Base-by-base conservation (phyloP, 805 yeast species). In the Komagataella pseudopastoris region DNA sequence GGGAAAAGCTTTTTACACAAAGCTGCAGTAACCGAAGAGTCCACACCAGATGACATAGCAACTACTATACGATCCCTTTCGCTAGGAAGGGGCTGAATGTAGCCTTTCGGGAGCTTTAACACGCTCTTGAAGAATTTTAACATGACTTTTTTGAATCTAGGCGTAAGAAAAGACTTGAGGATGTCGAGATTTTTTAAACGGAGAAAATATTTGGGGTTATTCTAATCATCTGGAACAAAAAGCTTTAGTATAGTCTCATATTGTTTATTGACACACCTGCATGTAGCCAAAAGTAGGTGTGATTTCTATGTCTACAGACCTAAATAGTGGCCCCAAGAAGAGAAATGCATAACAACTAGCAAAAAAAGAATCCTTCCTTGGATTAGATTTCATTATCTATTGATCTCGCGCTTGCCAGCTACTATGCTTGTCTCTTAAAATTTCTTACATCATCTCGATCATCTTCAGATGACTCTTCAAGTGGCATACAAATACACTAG, bases 1-100 rank as follows among this genome's bases (percentile, higher is more conserved):
- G 87, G 70, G 57, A 73, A 81, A 54, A 65, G 60, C 48, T 64
- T 52, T 18, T 7, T 20, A 44, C 20, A 20, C 17, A 86, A 52
- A 0, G 85, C 80, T 0, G 98, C 97, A 2, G 85, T 78, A 1
- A 90, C 88, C 1, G 96, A 84, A 0, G 97, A 90, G 65, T 93
- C 99, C 1, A 93, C 98, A 0, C 99, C 99, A 0, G 96, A 86
- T 1, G 96, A 88, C 96, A 93, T 87, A 6, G 98, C 96, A 4
- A 93, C 79, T 18, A 85, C 68, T 20, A 91, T 76, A 51, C 75
- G 78, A 58, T 87, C 96, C 36, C 71, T 63, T 7, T 56, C 56
- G 0, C 58, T 55, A 0, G 91, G 91, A 17, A 57, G 54, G 4
- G 60, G 63, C 61, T 73, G 88, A 54, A 7, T 46, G 23, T 58